A percentile compares a stretch with the other conserved stretches of the same genome.
These are phyloP conservation scores for Fusarium nelsonii DNA, from an alignment of 2,329 filamentous ascomycete genomes.

Conservation along the genomic window DNA sequence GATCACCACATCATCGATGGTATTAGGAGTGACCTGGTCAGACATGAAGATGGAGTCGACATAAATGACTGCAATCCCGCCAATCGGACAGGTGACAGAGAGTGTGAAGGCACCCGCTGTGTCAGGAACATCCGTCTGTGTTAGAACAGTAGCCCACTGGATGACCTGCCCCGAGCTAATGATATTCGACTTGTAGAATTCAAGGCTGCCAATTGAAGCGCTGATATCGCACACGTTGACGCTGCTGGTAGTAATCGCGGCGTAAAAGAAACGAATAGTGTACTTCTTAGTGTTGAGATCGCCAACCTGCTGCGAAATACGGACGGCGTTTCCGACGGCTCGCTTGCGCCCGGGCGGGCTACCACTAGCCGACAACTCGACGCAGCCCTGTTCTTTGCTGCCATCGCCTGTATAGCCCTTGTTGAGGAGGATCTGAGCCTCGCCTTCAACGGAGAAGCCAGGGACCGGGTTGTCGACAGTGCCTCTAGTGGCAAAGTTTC, in stretches of 20 bases:
- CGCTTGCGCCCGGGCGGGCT: conserved; percentile 5
- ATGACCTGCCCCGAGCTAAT: neutral
- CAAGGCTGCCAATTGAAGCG: conserved; percentile 21
- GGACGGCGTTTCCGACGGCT: neutral
- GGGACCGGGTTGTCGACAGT: conserved; percentile 7
- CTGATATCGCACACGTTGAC: conserved; percentile 18
- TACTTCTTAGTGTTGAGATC: conserved; percentile 14
- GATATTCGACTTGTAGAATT: conserved; percentile 3
- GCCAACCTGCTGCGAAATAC: conserved; percentile 19
- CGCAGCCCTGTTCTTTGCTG: conserved; percentile 23
- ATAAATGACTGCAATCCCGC: conserved; percentile 15
- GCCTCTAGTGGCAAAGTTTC: conserved; percentile 7
- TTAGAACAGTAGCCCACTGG: conserved; percentile 19
- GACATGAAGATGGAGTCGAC: conserved; percentile 43
- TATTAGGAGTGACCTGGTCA: conserved; percentile 36
- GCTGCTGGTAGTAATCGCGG: conserved; percentile 7
- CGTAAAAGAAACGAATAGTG: conserved; percentile 38
- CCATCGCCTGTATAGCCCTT: conserved; percentile 15
- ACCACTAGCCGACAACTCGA: neutral
- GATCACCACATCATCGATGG: conserved; percentile 17
- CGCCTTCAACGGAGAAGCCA: neutral
- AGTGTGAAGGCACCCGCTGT: neutral
- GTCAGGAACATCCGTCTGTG: neutral
- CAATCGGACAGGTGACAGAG: conserved; percentile 1
- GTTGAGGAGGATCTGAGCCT: neutral